phyloP scores from a whole-genome alignment of 164 flowering plant genomes.

The Stephania yunnanensis region DNA sequence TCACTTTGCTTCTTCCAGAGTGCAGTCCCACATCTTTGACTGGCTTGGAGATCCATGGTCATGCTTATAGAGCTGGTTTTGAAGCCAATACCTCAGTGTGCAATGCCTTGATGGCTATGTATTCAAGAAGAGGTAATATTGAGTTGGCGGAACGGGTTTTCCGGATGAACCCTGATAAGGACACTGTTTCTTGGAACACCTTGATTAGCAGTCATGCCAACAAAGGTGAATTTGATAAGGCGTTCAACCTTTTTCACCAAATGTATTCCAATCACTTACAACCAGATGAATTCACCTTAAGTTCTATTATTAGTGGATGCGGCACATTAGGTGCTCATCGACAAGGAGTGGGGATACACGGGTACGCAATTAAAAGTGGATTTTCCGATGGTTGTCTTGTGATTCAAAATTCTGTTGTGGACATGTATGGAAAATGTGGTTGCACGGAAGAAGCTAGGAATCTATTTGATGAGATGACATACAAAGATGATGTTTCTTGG shows the following conservation, averaged over 20 bases:
- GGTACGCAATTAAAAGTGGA: slow-evolving; percentile 18
- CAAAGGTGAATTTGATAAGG: slow-evolving; percentile 17
- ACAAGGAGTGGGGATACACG: slow-evolving; percentile 21
- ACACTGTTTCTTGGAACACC: slow-evolving; percentile 28
- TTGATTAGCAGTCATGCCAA: slow-evolving; percentile 19
- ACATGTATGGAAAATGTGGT: slow-evolving; percentile 31
- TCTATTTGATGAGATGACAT: slow-evolving; percentile 17
- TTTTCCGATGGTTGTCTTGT: slow-evolving; percentile 13
- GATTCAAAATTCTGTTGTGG: slow-evolving; percentile 24
- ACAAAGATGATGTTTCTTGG: slow-evolving; percentile 25
- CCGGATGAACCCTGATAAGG: slow-evolving; percentile 16
- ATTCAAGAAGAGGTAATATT: slow-evolving; percentile 21
- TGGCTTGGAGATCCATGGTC: slow-evolving; percentile 27
- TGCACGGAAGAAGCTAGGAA: slow-evolving; percentile 21
- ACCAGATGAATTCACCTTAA: slow-evolving; percentile 24
- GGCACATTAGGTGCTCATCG: slow-evolving; percentile 20
- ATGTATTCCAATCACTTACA: slow-evolving; percentile 18
- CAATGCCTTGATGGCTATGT: slow-evolving; percentile 26
- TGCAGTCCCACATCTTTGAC: slow-evolving; percentile 14
- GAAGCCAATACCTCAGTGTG: slow-evolving; percentile 22
- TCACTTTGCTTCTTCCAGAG: slow-evolving; percentile 26
- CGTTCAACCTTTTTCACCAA: slow-evolving; percentile 17
- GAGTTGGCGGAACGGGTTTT: slow-evolving; percentile 18
- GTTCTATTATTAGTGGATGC: slow-evolving; percentile 23
- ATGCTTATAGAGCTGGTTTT: slow-evolving; percentile 25